These are phyloP conservation scores for Pleurotus platypus DNA, from an alignment of 768 basidiomycete genomes.

Conservation along the genomic window DNA sequence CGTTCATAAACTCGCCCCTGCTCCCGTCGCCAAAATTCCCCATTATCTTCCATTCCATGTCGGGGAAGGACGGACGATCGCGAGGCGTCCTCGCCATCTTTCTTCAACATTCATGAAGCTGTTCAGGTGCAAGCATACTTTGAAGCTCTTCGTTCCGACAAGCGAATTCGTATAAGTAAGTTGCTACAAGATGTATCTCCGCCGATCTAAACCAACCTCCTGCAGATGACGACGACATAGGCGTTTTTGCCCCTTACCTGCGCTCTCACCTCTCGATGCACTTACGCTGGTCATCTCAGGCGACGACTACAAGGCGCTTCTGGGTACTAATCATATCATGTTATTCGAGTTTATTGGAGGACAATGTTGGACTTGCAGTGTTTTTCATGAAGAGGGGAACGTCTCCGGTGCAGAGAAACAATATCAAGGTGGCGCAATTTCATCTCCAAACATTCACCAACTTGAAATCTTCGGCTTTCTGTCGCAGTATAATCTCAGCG, in stretches of 20 bases:
- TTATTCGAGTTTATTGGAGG: no score
- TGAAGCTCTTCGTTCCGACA: slow-evolving; percentile 28
- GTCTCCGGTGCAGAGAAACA: no score
- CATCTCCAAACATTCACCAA: no score
- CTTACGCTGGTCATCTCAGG: no score
- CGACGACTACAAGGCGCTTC: no score
- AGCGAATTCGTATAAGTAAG: slow-evolving; percentile 40
- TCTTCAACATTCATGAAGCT: slow-evolving; percentile 65
- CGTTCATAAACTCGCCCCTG: slow-evolving; percentile 33
- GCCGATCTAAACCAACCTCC: slow-evolving; percentile 3
- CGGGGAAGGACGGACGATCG: slow-evolving; percentile 53
- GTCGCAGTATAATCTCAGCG: no score
- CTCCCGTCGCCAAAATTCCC: slow-evolving; percentile 50
- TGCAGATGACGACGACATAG: slow-evolving; percentile 50
- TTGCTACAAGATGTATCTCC: slow-evolving; percentile 8
- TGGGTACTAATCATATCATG: no score
- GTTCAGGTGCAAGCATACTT: slow-evolving; percentile 51
- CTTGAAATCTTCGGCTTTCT: no score
- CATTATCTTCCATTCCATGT: slow-evolving; percentile 56
- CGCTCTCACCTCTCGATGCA: no score
- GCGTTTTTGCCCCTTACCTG: slow-evolving; percentile 57
- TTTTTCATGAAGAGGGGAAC: no score
- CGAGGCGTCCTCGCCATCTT: slow-evolving; percentile 66
- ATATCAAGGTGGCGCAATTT: no score
- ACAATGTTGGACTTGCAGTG: no score